phyloP scores from a whole-genome alignment of 345 rosid species.

The Rhizophora apiculata region DNA sequence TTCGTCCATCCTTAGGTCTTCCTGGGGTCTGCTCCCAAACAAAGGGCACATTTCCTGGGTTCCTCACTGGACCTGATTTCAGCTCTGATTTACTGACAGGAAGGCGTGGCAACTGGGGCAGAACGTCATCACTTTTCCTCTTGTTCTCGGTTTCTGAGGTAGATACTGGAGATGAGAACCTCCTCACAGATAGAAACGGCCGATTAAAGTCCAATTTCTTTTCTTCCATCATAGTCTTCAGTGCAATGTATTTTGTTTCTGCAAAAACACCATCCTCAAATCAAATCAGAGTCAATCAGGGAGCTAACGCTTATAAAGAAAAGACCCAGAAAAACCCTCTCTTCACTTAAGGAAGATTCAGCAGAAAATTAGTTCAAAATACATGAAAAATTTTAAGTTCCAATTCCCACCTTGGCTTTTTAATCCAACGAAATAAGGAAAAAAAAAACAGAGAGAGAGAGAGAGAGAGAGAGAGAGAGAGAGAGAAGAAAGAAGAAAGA shows the following conservation, averaged over 20 bases:
- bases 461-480: no score
- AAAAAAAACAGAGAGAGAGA: no score
- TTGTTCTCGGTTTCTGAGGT: constrained; percentile 41
- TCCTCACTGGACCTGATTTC: constrained; percentile 85
- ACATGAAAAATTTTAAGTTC: no score
- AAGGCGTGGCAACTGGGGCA: constrained; percentile 44
- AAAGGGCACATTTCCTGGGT: constrained; percentile 88
- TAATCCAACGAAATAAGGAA: no score
- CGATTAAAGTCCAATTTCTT: constrained; percentile 72
- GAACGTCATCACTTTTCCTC: constrained; percentile 39
- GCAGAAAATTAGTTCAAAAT: no score
- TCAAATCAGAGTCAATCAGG: not conserved
- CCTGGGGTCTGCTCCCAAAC: constrained; percentile 89
- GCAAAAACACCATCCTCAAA: not conserved
- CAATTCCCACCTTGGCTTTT: no score
- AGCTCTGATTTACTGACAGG: constrained; percentile 68
- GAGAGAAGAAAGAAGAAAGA: no score
- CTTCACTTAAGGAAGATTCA: no score
- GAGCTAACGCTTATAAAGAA: no score
- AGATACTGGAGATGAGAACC: constrained; percentile 35
- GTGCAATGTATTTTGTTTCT: not conserved
- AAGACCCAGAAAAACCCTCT: no score
- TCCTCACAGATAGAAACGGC: constrained; percentile 74
- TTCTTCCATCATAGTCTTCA: constrained; percentile 58
- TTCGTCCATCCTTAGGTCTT: constrained; percentile 60